Conservation (phyloP, 2,329 filamentous ascomycete species). For the Colletotrichum sp. region DNA sequence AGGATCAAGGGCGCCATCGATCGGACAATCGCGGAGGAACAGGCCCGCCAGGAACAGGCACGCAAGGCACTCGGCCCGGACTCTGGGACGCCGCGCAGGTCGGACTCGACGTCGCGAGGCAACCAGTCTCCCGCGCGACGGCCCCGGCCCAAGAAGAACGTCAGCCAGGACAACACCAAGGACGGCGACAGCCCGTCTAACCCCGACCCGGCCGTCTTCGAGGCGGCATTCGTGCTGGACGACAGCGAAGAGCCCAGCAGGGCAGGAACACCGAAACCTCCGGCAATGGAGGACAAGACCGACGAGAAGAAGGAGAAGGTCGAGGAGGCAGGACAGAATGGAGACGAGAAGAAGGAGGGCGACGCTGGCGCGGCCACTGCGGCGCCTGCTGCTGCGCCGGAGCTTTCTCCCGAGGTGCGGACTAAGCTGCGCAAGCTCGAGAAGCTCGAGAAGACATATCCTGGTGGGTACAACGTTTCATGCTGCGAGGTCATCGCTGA, state of each 20-base stretch:
- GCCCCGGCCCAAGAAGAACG: constrained; percentile 43
- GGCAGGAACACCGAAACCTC: constrained; percentile 60
- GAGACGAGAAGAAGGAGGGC: constrained; percentile 25
- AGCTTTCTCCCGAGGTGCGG: constrained; percentile 76
- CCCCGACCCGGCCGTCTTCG: constrained; percentile 87
- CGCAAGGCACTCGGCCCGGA: constrained; percentile 7
- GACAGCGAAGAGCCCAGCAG: constrained; percentile 76
- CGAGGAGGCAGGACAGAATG: constrained; percentile 22
- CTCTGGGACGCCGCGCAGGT: constrained; percentile 23
- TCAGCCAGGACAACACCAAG: constrained; percentile 28
- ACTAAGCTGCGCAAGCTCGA: constrained; percentile 84
- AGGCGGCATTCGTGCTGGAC: constrained; percentile 84
- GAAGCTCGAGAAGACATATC: constrained; percentile 86
- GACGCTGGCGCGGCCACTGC: constrained; percentile 23
- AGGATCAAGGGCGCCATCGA: constrained; percentile 86
- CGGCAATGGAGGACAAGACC: constrained; percentile 35
- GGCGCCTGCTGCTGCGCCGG: constrained; percentile 34
- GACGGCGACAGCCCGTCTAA: constrained; percentile 52
- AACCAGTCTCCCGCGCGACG: constrained; percentile 25
- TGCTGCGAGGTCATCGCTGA: background rate
- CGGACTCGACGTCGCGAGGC: constrained; percentile 37
- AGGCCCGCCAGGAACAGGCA: constrained; percentile 72
- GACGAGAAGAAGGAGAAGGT: constrained; percentile 22
- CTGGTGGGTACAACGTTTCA: constrained; percentile 58
- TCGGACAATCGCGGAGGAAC: constrained; percentile 88